Evolutionary conservation across 768 basidiomycete species (phyloP).

Genomic region (Hebeloma cylindrosporum): DNA sequence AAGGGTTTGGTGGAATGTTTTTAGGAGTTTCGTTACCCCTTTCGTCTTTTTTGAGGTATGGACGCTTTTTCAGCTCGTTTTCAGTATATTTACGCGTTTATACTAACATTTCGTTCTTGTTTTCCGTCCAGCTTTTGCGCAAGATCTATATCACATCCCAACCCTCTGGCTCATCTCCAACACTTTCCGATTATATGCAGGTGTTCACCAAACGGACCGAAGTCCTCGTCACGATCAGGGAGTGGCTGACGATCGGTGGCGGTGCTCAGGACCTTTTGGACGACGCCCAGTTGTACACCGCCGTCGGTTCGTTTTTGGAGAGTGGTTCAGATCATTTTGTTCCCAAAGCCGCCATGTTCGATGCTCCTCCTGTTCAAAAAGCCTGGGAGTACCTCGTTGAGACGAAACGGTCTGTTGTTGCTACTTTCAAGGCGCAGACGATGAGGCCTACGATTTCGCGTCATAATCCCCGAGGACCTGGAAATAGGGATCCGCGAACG

Average conservation of each 20-base stretch:
- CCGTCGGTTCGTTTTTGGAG: conserved; percentile 60
- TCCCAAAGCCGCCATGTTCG: conserved; percentile 39
- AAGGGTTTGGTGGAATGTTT: conserved; percentile 80
- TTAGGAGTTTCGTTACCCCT: conserved; percentile 79
- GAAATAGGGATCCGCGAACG: conserved; percentile 28
- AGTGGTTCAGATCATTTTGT: conserved; percentile 52
- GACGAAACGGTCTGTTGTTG: conserved; percentile 40
- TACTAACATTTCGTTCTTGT: conserved; percentile 1
- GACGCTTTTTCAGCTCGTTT: too few species aligned
- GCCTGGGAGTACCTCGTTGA: conserved; percentile 47
- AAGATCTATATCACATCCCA: conserved; percentile 67
- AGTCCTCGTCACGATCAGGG: conserved; percentile 61
- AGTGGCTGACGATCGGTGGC: conserved; percentile 73
- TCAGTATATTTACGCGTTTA: too few species aligned
- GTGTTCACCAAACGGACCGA: conserved; percentile 56
- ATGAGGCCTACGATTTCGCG: conserved; percentile 52
- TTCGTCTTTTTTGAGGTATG: conserved; percentile 82
- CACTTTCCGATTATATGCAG: conserved; percentile 47
- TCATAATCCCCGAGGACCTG: conserved; percentile 22
- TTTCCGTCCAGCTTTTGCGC: conserved; percentile 56
- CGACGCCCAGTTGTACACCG: conserved; percentile 60
- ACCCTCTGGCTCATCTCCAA: conserved; percentile 40
- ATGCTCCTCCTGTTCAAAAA: conserved; percentile 44
- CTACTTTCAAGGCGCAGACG: conserved; percentile 54
- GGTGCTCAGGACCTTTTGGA: conserved; percentile 81